These are phyloP conservation scores for Ceratocystis harringtonii DNA, from an alignment of 2,329 filamentous ascomycete genomes.

Conservation along the genomic window DNA sequence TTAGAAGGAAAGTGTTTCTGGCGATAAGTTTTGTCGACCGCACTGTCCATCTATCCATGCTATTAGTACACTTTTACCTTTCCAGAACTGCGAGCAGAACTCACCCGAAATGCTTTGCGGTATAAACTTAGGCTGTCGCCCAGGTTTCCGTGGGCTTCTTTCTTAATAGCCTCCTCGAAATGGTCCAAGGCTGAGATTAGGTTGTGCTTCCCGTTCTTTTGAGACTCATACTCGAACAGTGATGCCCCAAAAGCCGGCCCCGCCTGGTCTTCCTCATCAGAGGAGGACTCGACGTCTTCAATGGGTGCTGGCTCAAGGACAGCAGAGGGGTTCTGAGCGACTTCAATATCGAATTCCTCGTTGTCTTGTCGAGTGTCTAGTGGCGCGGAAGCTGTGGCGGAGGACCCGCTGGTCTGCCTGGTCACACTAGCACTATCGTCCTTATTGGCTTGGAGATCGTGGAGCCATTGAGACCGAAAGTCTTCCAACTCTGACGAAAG, in stretches of 20 bases:
- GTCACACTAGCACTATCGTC: slow-evolving; percentile 21
- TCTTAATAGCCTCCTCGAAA: slow-evolving; percentile 82
- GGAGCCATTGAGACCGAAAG: slow-evolving; percentile 74
- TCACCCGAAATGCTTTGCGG: slow-evolving; percentile 72
- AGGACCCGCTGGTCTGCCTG: slow-evolving; percentile 22
- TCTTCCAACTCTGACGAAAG: slow-evolving; percentile 55
- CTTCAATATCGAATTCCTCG: slow-evolving; percentile 1
- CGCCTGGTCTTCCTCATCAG: slow-evolving; percentile 18
- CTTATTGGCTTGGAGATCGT: slow-evolving; percentile 43
- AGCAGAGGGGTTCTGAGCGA: slow-evolving; percentile 20
- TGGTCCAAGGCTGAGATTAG: slow-evolving; percentile 74
- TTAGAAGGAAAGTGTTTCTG: slow-evolving; percentile 70
- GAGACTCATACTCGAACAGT: slow-evolving; percentile 3
- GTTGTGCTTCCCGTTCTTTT: slow-evolving; percentile 25
- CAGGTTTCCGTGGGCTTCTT: slow-evolving; percentile 68
- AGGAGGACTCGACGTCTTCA: slow-evolving; percentile 21
- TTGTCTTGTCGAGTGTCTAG: background rate
- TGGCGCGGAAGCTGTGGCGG: slow-evolving; percentile 4
- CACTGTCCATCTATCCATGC: slow-evolving; percentile 53
- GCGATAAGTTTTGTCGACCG: slow-evolving; percentile 74
- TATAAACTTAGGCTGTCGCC: slow-evolving; percentile 83
- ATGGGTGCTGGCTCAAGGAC: slow-evolving; percentile 18
- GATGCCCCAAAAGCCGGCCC: slow-evolving; percentile 14
- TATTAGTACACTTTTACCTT: slow-evolving; percentile 16
- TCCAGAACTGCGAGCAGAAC: slow-evolving; percentile 19